Base-by-base conservation (phyloP, 768 basidiomycete species). In the Suillus paluster region DNA sequence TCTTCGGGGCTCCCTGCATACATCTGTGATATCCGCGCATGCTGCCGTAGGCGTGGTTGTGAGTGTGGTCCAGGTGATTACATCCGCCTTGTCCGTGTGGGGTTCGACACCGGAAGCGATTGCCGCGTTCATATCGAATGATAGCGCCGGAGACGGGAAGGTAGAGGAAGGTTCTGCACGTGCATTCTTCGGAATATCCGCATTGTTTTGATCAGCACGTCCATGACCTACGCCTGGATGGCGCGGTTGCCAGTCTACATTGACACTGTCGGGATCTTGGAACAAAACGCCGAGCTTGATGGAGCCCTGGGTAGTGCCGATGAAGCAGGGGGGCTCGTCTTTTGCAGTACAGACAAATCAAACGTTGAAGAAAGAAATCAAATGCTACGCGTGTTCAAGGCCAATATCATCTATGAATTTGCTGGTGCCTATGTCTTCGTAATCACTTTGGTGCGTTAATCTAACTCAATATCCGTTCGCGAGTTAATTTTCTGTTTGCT, bases 21-120 rank as follows among this genome's bases (percentile, higher is more conserved):
- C 90, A 95, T 80, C 85, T 30, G 79, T 91, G 71, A 84, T 95
- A 81, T 86, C 92, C 1, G 94, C 92, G 7, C 92, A 95, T 74
- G 94, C 91, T 2, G 92, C 90, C 0, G 85, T 95, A 2, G 95
- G 88, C 0, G 91, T 96, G 12, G 87, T 86, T 2, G 87, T 95
- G 64, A 93, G 92, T 59, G 78, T 80, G 1, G 87, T 94, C 0
- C 93, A 95, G 68, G 82, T 94, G 11, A 62, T 86, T 42, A 87
- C 91, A 62, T 82, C 89, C 12, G 72, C 80, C 0, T 76, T 83
- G 1, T 88, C 89, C 12, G 77, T 91, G 14, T 80, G 79, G 79
- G 78, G 78, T 14, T 75, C 77, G 42, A 69, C 84, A 61, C 70
- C 63, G 64, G 57, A 71, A 58, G 65, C 70, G 3, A 57, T 58